Percentiles rank a stretch among this genome's conserved stretches.
These are phyloP conservation scores for Polygonum maritimum DNA, from an alignment of 148 eudicot genomes.

Conservation along the genomic window DNA sequence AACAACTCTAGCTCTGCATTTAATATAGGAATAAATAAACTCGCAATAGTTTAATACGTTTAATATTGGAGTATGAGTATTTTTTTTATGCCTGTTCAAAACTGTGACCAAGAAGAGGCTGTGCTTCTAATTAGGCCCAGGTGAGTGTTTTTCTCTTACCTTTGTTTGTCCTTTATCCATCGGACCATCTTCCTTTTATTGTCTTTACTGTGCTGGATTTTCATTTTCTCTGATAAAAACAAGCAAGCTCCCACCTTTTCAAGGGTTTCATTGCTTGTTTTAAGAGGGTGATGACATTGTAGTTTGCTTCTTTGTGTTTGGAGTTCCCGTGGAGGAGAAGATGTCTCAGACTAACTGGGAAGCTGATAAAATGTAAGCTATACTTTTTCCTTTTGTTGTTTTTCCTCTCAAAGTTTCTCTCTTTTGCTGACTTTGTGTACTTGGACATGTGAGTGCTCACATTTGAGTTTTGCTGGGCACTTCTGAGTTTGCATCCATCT, in stretches of 20 bases:
- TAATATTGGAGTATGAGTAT: background rate
- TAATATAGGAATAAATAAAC: background rate
- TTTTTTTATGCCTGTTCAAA: background rate
- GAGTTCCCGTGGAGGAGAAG: slow-evolving; percentile 3
- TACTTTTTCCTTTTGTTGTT: background rate
- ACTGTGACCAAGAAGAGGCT: background rate
- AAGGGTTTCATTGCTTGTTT: background rate
- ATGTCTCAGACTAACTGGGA: slow-evolving; percentile 21
- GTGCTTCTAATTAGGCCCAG: background rate
- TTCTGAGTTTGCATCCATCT: slow-evolving; percentile 6
- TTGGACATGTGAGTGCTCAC: background rate
- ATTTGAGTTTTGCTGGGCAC: background rate
- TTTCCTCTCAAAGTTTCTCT: background rate
- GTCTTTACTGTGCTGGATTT: slow-evolving; percentile 9
- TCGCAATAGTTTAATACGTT: background rate
- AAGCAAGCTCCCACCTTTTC: background rate
- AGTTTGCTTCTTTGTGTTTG: slow-evolving; percentile 4
- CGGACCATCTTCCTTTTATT: background rate
- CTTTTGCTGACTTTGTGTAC: background rate
- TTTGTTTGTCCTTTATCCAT: background rate
- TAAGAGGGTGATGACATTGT: background rate
- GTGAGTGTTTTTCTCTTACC: background rate
- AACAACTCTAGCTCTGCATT: background rate
- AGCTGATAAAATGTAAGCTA: slow-evolving; percentile 19
- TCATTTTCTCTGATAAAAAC: background rate